Conservation (phyloP, 2,329 filamentous ascomycete species). For the Phyllosticta ampelicida region DNA sequence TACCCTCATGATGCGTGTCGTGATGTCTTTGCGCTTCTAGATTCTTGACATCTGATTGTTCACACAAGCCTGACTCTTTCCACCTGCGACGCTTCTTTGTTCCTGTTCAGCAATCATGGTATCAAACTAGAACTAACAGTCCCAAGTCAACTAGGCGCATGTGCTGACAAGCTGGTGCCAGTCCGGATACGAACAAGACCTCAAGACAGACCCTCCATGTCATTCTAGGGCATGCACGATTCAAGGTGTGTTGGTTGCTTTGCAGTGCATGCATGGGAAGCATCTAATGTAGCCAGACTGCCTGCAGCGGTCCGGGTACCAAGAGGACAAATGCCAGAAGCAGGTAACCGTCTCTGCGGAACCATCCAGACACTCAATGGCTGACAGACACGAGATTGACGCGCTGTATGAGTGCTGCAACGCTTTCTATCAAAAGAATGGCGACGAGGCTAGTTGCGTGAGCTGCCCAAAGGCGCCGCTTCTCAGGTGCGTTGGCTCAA, state of each 20-base stretch:
- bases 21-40: neutral
- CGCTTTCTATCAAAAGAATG: conserved; percentile 70
- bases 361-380: neutral
- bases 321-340: conserved; percentile 71
- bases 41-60: neutral
- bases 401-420: conserved; percentile 91
- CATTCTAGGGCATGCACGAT: conserved; percentile 85
- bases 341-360: conserved; percentile 25
- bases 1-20: neutral
- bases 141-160: neutral
- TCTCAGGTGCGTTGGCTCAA: conserved; percentile 39
- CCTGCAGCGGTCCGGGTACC: conserved; percentile 70
- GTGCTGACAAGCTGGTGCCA: neutral
- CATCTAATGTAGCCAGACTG: conserved; percentile 53
- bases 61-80: neutral
- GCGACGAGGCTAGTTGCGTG: conserved; percentile 62
- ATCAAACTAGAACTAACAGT: neutral
- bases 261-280: neutral
- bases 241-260: conserved; percentile 50
- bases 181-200: conserved; percentile 48
- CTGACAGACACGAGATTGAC: conserved; percentile 49
- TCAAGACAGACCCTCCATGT: conserved; percentile 67
- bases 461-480: conserved; percentile 80
- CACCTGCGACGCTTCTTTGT: neutral
- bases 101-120: neutral